Evolutionary conservation across 495 filamentous ascomycete genomes (phyloP).

Genomic region (Neurospora sp.): DNA sequence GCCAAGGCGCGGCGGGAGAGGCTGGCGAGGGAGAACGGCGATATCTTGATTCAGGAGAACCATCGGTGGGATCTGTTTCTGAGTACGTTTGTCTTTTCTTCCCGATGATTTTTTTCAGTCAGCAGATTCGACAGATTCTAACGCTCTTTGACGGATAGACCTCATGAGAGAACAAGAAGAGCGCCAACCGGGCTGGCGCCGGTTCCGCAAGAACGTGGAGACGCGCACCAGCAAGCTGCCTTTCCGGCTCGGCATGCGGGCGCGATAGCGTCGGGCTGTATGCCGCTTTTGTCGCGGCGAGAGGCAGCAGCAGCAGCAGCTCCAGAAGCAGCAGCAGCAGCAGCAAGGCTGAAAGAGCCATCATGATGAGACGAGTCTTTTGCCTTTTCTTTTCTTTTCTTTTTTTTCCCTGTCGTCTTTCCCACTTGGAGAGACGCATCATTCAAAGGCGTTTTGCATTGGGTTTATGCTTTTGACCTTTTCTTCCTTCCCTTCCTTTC

Average conservation of each 20-base stretch:
- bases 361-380: not conserved
- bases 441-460: not conserved
- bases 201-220: slow-evolving; percentile 29
- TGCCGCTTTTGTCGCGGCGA: not conserved
- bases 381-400: not conserved
- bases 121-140: not conserved
- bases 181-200: slow-evolving; percentile 36
- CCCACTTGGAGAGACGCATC: not conserved
- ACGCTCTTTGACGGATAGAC: slow-evolving; percentile 8
- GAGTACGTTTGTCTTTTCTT: slow-evolving; percentile 20
- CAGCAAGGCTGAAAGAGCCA: not conserved
- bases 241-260: slow-evolving; percentile 23
- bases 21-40: slow-evolving; percentile 34
- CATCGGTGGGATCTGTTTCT: slow-evolving; percentile 41
- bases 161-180: slow-evolving; percentile 40
- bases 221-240: slow-evolving; percentile 17
- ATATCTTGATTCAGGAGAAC: slow-evolving; percentile 36
- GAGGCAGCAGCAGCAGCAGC: not conserved
- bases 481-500: not conserved
- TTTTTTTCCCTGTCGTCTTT: not conserved
- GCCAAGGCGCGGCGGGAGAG: slow-evolving; percentile 32
- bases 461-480: not conserved
- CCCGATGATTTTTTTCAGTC: not conserved
- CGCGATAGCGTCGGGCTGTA: not conserved
- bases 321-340: no score